A percentile compares a stretch with the other conserved stretches of the same genome.
phyloP scores from a whole-genome alignment of 106 monocot species.

The Agapanthus africanus region DNA sequence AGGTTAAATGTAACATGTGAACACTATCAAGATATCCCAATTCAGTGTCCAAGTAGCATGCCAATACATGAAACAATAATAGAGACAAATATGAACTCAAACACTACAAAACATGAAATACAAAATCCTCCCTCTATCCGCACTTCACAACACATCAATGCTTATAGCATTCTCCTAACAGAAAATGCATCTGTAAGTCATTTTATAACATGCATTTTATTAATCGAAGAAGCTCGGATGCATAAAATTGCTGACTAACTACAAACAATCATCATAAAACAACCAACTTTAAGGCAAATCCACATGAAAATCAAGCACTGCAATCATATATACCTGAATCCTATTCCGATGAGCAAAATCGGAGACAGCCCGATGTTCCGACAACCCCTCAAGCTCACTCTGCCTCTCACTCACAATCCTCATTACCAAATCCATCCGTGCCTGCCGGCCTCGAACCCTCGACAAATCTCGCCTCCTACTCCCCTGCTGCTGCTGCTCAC shows the following conservation, averaged over 20 bases:
- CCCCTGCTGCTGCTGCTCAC: not conserved
- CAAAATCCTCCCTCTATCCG: not conserved
- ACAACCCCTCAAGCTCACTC: constrained; percentile 84
- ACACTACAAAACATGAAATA: not conserved
- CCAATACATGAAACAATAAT: not conserved
- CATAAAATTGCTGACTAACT: too few species aligned
- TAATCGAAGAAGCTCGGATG: too few species aligned
- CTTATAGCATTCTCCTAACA: not conserved
- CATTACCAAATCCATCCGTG: constrained; percentile 66
- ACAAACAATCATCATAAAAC: not conserved
- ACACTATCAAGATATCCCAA: not conserved
- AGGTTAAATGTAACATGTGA: not conserved
- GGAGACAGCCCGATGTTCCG: constrained; percentile 81
- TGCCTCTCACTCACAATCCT: constrained; percentile 75
- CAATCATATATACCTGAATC: constrained; percentile 62
- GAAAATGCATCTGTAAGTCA: too few species aligned
- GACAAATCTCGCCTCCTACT: constrained; percentile 27
- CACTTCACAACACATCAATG: constrained; percentile 5
- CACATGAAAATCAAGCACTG: not conserved
- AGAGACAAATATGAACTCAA: too few species aligned
- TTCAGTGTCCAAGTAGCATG: not conserved
- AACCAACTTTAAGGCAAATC: not conserved
- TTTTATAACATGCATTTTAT: too few species aligned
- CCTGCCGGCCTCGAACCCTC: constrained; percentile 72
- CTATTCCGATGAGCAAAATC: constrained; percentile 74